Percentiles rank a stretch among this genome's conserved stretches.
Evolutionary conservation across 257 asterid genomes (phyloP).

Genomic region (Anisodus tanguticus): DNA sequence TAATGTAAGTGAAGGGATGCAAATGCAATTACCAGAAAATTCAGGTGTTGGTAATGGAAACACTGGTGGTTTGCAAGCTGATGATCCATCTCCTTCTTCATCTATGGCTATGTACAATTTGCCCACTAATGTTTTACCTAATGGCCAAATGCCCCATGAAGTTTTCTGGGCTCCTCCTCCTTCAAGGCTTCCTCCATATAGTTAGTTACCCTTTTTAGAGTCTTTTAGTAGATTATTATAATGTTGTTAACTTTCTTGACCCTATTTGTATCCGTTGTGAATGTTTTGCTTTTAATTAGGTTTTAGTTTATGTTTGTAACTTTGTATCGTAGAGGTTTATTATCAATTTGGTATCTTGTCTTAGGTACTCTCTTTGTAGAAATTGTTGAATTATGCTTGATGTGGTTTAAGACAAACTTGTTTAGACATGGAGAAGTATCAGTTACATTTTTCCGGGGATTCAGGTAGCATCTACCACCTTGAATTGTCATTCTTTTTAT

Average conservation of each 20-base stretch:
- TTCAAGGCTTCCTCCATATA: slow-evolving; percentile 46
- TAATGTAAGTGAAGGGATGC: slow-evolving; percentile 41
- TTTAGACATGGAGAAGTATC: background rate
- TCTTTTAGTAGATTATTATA: background rate
- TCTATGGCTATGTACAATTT: slow-evolving; percentile 46
- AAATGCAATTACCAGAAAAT: slow-evolving; percentile 29
- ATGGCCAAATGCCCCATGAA: slow-evolving; percentile 63
- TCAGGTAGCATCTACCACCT: background rate
- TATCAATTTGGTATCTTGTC: background rate
- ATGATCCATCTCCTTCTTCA: slow-evolving; percentile 40
- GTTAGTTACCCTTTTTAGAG: background rate
- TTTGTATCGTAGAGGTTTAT: background rate
- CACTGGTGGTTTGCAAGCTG: slow-evolving; percentile 30
- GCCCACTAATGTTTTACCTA: slow-evolving; percentile 55
- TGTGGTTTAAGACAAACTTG: background rate
- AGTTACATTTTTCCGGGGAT: background rate
- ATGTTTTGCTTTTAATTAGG: slow-evolving; percentile 34
- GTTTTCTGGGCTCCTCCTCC: slow-evolving; percentile 69
- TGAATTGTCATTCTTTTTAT: background rate
- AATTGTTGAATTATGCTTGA: background rate
- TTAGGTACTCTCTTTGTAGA: background rate
- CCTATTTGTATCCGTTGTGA: slow-evolving; percentile 39
- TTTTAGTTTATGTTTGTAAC: slow-evolving; percentile 28
- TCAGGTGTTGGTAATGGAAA: slow-evolving; percentile 33
- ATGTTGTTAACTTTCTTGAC: slow-evolving; percentile 37